Evolutionary conservation across 768 basidiomycete species (phyloP), one percentile per base, ranked within the genome.

Genomic region (Lactarius evosmus): DNA sequence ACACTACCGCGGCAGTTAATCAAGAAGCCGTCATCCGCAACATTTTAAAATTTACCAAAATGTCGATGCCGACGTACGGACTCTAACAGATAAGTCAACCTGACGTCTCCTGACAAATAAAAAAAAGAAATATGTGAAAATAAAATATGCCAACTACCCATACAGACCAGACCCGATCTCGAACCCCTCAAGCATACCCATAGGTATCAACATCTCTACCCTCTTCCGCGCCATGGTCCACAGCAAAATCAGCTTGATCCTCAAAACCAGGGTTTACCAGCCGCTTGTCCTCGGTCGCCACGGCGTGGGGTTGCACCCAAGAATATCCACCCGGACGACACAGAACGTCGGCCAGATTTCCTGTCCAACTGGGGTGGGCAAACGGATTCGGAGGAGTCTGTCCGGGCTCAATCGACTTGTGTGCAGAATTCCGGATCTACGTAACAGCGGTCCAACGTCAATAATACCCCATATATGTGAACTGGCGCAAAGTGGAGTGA

Each of bases 391-490:
- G 80, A 32, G 91, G 89, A 3, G 86, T 73, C 1, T 84, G 78
- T 3, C 84, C 86, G 27, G 85, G 81, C 32, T 83, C 78, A 53
- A 94, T 76, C 32, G 81, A 79, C 67, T 85, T 87, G 73, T 93
- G 89, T 19, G 91, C 91, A 74, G 89, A 86, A 67, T 89, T 91
- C 63, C 95, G 86, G 69, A 96, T 93, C 89, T 93, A 64, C 53
- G 71, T 63, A 54, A 58, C 51, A 49, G 56, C 51, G 63, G 46
- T 33, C 56, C 61, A 63, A 61, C 40, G 65, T 61, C 41, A 62
- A 64, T 58, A 59, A 68, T 41, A 22, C 44, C 40, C 55, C 22
- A 62, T 57, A 61, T 55, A 46, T 25, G 59, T 68, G 54, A 68
- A 51, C 52, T 46, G 60, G 64, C 64, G 64, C 50, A 65, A 57